These are phyloP conservation scores for Diospyros lotus DNA, from an alignment of 148 eudicot species.

Conservation along the genomic window DNA sequence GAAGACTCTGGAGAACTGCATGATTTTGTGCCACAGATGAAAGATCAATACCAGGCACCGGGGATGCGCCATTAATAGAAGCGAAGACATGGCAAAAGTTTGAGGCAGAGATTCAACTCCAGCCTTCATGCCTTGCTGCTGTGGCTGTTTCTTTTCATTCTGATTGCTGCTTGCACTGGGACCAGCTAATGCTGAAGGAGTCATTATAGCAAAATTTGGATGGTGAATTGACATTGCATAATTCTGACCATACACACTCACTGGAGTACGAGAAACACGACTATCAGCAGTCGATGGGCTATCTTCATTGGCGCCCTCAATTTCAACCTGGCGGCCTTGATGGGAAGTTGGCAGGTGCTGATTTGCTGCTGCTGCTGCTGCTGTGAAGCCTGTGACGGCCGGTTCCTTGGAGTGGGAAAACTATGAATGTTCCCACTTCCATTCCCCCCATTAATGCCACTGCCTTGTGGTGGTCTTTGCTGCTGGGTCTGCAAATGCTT, in stretches of 20 bases:
- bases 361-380: conserved; percentile 32
- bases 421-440: conserved; percentile 47
- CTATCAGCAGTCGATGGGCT: conserved; percentile 81
- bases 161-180: conserved; percentile 30
- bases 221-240: conserved; percentile 69
- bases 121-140: conserved; percentile 42
- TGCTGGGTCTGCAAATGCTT: conserved; percentile 77
- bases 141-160: conserved; percentile 71
- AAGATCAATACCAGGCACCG: conserved; percentile 54
- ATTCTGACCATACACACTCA: conserved; percentile 68
- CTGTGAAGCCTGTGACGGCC: conserved; percentile 37
- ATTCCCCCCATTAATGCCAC: conserved; percentile 28
- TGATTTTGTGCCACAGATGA: conserved; percentile 66
- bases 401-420: conserved; percentile 44
- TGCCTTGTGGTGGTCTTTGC: conserved; percentile 51
- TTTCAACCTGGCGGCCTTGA: conserved; percentile 30
- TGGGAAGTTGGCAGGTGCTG: conserved; percentile 19
- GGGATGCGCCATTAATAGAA: conserved; percentile 43
- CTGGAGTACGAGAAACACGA: conserved; percentile 49
- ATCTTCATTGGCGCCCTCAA: conserved; percentile 61
- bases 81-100: conserved; percentile 86
- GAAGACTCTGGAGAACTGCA: conserved; percentile 51
- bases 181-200: conserved; percentile 29
- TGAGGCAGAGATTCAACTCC: conserved; percentile 46
- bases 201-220: conserved; percentile 65